phyloP scores from a whole-genome alignment of 164 flowering plant genomes.

The Vitis amurensis region DNA sequence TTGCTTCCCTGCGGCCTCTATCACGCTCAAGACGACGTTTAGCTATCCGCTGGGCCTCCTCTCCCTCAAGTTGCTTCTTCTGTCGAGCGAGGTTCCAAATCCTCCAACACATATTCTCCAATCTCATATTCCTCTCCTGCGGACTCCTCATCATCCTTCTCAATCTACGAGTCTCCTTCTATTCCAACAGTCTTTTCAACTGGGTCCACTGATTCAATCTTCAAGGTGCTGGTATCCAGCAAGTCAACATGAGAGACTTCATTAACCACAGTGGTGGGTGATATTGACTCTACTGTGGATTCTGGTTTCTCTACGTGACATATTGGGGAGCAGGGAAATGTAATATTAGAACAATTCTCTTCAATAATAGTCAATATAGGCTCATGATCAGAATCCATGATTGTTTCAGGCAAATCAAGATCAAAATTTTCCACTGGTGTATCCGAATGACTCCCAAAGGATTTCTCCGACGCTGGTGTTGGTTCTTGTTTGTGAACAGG shows the following conservation, averaged over 20 bases:
- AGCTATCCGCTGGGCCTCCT: constrained; percentile 67
- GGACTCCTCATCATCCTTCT: constrained; percentile 86
- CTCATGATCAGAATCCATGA: constrained; percentile 48
- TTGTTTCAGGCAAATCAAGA: constrained; percentile 51
- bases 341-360: constrained; percentile 26
- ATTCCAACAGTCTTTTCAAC: constrained; percentile 38
- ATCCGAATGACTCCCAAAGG: constrained; percentile 33
- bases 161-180: constrained; percentile 35
- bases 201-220: constrained; percentile 28
- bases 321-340: constrained; percentile 16
- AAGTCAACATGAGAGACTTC: constrained; percentile 31
- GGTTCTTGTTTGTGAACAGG: constrained; percentile 23
- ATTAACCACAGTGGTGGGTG: constrained; percentile 20
- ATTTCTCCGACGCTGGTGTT: constrained; percentile 14
- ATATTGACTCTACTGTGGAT: constrained; percentile 15
- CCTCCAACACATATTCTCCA: constrained; percentile 99
- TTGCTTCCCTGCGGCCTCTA: constrained; percentile 87
- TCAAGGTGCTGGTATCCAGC: constrained; percentile 14
- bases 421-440: constrained; percentile 27
- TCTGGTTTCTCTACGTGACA: constrained; percentile 28
- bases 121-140: constrained; percentile 95
- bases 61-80: constrained; percentile 96
- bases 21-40: constrained; percentile 86
- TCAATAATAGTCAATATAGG: constrained; percentile 25
- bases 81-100: constrained; percentile 98